Percentiles rank a stretch among this genome's conserved stretches.
phyloP scores from a whole-genome alignment of 768 basidiomycete species.

The Jaapia argillacea region DNA sequence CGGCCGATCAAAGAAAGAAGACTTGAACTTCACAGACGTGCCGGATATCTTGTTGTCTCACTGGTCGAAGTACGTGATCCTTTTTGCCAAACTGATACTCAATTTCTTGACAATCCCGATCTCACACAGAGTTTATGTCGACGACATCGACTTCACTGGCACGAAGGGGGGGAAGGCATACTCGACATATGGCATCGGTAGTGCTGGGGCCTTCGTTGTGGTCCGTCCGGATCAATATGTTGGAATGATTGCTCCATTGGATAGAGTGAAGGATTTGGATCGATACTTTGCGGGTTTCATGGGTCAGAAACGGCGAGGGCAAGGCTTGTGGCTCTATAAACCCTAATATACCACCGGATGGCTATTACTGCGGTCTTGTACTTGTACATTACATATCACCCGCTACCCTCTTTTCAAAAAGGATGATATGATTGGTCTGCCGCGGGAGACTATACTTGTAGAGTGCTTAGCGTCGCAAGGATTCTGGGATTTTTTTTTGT shows the following conservation, averaged over 20 bases:
- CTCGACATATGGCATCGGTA: conserved; percentile 22
- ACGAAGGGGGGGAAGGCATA: conserved; percentile 24
- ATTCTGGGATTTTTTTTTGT: too few species aligned
- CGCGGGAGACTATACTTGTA: too few species aligned
- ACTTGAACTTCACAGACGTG: conserved; percentile 20
- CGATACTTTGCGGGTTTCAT: background rate
- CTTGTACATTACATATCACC: too few species aligned
- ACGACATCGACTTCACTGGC: conserved; percentile 23
- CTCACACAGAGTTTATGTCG: conserved; percentile 21
- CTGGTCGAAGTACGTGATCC: conserved; percentile 29
- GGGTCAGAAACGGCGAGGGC: too few species aligned
- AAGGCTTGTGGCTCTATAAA: background rate
- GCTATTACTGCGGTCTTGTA: too few species aligned
- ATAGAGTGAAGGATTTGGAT: conserved; percentile 20
- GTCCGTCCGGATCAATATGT: conserved; percentile 33
- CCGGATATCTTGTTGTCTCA: conserved; percentile 25
- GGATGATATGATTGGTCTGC: too few species aligned
- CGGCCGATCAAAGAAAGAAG: conserved; percentile 21
- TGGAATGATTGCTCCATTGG: conserved; percentile 22
- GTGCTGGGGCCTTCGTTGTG: conserved; percentile 20
- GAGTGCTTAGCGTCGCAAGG: too few species aligned
- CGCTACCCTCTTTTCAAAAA: too few species aligned
- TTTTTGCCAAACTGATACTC: background rate
- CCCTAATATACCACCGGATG: background rate
- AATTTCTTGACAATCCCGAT: background rate